Conservation (phyloP, 1,284 basidiomycete genomes). For the Ustilago nuda region DNA sequence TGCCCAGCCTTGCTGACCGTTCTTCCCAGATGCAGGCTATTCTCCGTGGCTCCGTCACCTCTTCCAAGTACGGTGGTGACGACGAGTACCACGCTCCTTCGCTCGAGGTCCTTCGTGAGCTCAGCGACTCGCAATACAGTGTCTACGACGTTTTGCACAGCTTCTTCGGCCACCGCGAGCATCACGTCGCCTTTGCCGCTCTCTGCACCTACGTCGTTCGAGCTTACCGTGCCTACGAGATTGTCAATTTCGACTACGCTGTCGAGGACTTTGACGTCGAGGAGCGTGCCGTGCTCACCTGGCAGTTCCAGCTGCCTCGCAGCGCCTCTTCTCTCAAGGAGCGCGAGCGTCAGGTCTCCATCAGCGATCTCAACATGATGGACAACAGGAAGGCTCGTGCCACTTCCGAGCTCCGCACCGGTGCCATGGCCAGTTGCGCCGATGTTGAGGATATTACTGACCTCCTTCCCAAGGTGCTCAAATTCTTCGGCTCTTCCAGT, state of each 20-base stretch:
- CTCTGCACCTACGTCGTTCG: slow-evolving; percentile 96
- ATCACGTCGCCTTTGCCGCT: slow-evolving; percentile 84
- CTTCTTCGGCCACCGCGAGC: slow-evolving; percentile 84
- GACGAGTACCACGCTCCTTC: slow-evolving; percentile 75
- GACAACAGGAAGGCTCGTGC: slow-evolving; percentile 50
- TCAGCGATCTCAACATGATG: slow-evolving; percentile 63
- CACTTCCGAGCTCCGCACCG: slow-evolving; percentile 58
- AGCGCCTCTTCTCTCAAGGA: slow-evolving; percentile 52
- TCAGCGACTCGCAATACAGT: slow-evolving; percentile 94
- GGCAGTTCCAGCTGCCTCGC: slow-evolving; percentile 73
- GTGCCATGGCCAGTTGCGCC: slow-evolving; percentile 67
- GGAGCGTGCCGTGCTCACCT: slow-evolving; percentile 67
- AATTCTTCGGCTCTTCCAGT: slow-evolving; percentile 53
- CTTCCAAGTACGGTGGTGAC: slow-evolving; percentile 85
- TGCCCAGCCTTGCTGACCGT: slow-evolving; percentile 97
- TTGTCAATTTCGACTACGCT: slow-evolving; percentile 89
- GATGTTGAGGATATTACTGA: slow-evolving; percentile 56
- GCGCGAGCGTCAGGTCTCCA: slow-evolving; percentile 65
- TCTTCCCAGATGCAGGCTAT: slow-evolving; percentile 93
- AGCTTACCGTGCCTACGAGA: slow-evolving; percentile 93
- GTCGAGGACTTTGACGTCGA: slow-evolving; percentile 78
- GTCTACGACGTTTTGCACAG: slow-evolving; percentile 96
- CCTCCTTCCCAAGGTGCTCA: slow-evolving; percentile 58
- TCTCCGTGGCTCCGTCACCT: slow-evolving; percentile 86
- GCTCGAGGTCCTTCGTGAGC: slow-evolving; percentile 86